These are phyloP conservation scores for Capsicum chinense DNA, from an alignment of 257 asterid genomes.

Conservation along the genomic window DNA sequence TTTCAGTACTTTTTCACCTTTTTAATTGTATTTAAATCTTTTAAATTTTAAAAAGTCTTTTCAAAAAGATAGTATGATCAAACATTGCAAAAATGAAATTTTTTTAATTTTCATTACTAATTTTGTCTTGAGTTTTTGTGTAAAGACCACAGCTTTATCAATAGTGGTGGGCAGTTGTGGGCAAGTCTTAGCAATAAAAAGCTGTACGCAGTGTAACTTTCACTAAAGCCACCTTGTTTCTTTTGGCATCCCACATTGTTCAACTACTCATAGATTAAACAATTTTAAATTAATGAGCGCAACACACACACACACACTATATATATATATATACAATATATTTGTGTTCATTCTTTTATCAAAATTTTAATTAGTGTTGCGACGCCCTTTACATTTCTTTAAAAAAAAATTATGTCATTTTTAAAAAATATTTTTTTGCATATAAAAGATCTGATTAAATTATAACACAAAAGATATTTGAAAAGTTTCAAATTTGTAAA, in stretches of 20 bases:
- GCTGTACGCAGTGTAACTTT: slow-evolving; percentile 1
- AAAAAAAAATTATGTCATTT: too few species aligned
- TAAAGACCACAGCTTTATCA: not conserved
- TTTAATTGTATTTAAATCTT: too few species aligned
- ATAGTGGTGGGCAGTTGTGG: slow-evolving; percentile 1
- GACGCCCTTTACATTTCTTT: too few species aligned
- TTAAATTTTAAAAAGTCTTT: too few species aligned
- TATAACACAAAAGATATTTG: not conserved
- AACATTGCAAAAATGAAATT: too few species aligned
- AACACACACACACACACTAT: too few species aligned
- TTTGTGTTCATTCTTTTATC: not conserved
- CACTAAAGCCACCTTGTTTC: not conserved
- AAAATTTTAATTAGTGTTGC: not conserved
- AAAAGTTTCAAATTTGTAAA: too few species aligned
- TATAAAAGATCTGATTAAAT: not conserved
- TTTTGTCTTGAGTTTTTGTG: not conserved
- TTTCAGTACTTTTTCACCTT: too few species aligned
- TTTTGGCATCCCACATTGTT: not conserved
- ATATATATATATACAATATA: too few species aligned
- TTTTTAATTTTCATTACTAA: too few species aligned
- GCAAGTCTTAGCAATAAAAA: slow-evolving; percentile 2
- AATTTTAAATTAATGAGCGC: not conserved
- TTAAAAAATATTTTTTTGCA: too few species aligned
- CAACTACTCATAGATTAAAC: not conserved
- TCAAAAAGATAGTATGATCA: too few species aligned